A percentile compares a stretch with the other conserved stretches of the same genome.
These are phyloP conservation scores for Calonectria naviculata DNA, from an alignment of 2,329 filamentous ascomycete species.

Conservation along the genomic window DNA sequence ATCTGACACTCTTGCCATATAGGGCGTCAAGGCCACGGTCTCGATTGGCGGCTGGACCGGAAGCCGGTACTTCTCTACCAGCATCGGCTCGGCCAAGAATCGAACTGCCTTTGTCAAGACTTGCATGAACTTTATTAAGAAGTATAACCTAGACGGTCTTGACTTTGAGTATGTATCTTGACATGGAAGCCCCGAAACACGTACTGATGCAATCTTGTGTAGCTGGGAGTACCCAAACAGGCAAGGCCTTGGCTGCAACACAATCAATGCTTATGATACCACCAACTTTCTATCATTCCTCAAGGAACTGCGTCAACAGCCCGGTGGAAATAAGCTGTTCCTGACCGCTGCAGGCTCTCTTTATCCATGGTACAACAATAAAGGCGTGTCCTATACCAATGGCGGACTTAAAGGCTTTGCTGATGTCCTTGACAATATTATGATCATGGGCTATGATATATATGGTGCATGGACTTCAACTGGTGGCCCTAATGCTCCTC, in stretches of 20 bases:
- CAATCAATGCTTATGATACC: constrained; percentile 32
- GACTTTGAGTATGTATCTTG: constrained; percentile 29
- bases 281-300: constrained; percentile 31
- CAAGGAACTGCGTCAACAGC: constrained; percentile 27
- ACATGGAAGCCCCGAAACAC: no score
- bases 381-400: neutral
- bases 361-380: constrained; percentile 31
- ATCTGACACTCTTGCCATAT: neutral
- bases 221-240: constrained; percentile 38
- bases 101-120: constrained; percentile 28
- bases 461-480: constrained; percentile 27
- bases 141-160: constrained; percentile 27
- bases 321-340: constrained; percentile 20
- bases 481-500: constrained; percentile 29
- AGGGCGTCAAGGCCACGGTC: constrained; percentile 30
- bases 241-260: constrained; percentile 35
- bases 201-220: neutral
- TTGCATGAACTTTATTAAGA: constrained; percentile 21
- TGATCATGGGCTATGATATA: constrained; percentile 37
- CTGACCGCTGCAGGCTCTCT: constrained; percentile 33
- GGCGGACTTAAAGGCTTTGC: constrained; percentile 28
- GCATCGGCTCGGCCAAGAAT: constrained; percentile 26
- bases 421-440: constrained; percentile 31
- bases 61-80: constrained; percentile 27
- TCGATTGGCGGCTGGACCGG: constrained; percentile 34